Percentiles rank a stretch among this genome's conserved stretches.
Evolutionary conservation across 306 rosid genomes (phyloP).

Genomic region (Echinosophora koreensis): DNA sequence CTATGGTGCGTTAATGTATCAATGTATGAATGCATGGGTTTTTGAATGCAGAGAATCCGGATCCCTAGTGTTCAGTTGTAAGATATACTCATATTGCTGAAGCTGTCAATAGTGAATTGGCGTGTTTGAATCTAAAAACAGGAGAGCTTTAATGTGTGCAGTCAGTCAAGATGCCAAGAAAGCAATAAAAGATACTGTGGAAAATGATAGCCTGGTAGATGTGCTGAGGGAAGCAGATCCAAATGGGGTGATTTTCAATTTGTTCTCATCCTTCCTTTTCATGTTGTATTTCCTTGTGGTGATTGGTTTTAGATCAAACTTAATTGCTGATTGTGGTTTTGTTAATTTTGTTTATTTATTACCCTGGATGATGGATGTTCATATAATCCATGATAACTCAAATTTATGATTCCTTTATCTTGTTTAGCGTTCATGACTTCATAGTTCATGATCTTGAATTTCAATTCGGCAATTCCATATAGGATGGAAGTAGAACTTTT

Average conservation of each 20-base stretch:
- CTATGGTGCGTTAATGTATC: too few species aligned
- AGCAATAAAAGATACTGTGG: slow-evolving; percentile 63
- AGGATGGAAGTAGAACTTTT: slow-evolving; percentile 29
- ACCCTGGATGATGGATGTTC: neutral
- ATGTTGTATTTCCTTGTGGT: neutral
- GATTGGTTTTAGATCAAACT: slow-evolving; percentile 6
- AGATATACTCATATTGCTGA: slow-evolving; percentile 38
- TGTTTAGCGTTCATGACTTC: slow-evolving; percentile 3
- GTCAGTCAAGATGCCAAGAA: slow-evolving; percentile 80
- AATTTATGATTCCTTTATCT: slow-evolving; percentile 32
- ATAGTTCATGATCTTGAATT: slow-evolving; percentile 10
- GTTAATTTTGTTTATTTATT: neutral
- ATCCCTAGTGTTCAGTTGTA: neutral
- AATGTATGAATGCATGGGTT: too few species aligned
- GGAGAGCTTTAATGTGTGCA: slow-evolving; percentile 86
- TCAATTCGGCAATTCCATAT: slow-evolving; percentile 39
- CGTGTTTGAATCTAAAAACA: slow-evolving; percentile 75
- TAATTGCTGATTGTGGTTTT: neutral
- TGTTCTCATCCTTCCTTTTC: slow-evolving; percentile 35
- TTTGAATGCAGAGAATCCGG: neutral
- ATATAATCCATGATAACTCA: neutral
- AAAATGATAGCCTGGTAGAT: slow-evolving; percentile 68
- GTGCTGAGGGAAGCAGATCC: slow-evolving; percentile 63
- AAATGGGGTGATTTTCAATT: neutral
- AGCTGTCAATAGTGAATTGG: slow-evolving; percentile 62